Base-by-base conservation (phyloP, 106 monocot genomes). In the Dactylorhiza incarnata region DNA sequence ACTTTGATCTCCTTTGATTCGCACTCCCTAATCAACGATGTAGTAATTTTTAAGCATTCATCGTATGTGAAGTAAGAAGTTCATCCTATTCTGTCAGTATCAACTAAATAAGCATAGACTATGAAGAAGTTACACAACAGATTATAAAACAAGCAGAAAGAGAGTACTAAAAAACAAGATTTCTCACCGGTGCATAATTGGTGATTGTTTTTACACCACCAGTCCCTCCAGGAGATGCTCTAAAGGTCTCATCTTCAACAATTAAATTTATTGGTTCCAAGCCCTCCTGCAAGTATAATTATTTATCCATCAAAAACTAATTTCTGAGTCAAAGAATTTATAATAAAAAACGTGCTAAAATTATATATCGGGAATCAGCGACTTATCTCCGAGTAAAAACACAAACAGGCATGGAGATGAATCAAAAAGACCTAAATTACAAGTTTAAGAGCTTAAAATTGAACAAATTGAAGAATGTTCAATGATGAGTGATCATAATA, bases 171-270 rank as follows among this genome's bases (percentile, higher is more conserved):
- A 45, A 46, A 29, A n/a, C 45, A 45, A 45, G 13, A 45, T n/a
- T 16, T 45, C 45, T 20, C 72, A 90, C 90, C 78, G 90, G 68
- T 76, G 87, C 87, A 75, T 90, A 90, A 75, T 90, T 90, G 10
- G 72, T 74, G 29, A 90, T 85, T 3, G 87, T 83, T 75, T 90
- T 90, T n/a, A 90, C 77, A 43, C 78, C 82, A 72, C 90, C 87
- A 55, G 90, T 81, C 6, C 90, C 90, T 73, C 90, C 90, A 74
- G 85, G 90, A 61, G 85, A 62, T 67, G 90, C 82, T 20, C 87
- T 80, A 78, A 85, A 83, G 74, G 44, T 48, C 51, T 85, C 81
- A 66, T 83, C 75, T 56, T 80, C 79, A 22, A 87, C 79, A 23
- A 87, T 1, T 26, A 90, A 74, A 78, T 85, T 81, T 68, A 90